A percentile compares a stretch with the other conserved stretches of the same genome.
These are phyloP conservation scores for Saccharomyces hybrid DNA, from an alignment of 1,139 yeast genomes.

Conservation along the genomic window DNA sequence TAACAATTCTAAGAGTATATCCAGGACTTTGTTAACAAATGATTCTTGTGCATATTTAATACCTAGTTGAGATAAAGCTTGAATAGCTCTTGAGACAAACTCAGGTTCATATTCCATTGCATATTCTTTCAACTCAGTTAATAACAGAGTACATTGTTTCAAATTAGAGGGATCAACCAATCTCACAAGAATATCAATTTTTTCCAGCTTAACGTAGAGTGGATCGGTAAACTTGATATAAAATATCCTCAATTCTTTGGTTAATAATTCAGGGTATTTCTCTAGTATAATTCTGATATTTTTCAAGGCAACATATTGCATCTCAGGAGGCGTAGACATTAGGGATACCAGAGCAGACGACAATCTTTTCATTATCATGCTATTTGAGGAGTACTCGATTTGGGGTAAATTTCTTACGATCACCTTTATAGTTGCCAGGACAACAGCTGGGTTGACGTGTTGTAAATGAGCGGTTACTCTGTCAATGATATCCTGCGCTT, in stretches of 20 bases:
- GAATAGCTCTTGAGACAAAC: constrained; percentile 73
- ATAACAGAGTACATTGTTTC: constrained; percentile 56
- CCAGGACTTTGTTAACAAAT: constrained; percentile 51
- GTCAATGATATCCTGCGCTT: constrained; percentile 81
- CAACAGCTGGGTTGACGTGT: constrained; percentile 95
- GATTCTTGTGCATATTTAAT: constrained; percentile 52
- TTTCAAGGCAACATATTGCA: constrained; percentile 89
- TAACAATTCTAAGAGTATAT: constrained; percentile 62
- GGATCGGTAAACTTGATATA: constrained; percentile 95
- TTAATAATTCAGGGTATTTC: constrained; percentile 72
- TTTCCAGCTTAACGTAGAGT: constrained; percentile 82
- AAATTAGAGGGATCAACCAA: constrained; percentile 52
- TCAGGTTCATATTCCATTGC: constrained; percentile 92
- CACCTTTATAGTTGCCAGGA: constrained; percentile 76
- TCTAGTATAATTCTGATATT: constrained; percentile 86
- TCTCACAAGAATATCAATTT: constrained; percentile 81
- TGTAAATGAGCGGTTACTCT: constrained; percentile 92
- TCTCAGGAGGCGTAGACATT: constrained; percentile 82
- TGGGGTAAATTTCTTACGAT: constrained; percentile 64
- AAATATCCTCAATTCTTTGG: constrained; percentile 80
- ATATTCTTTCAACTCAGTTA: constrained; percentile 85
- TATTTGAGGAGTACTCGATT: constrained; percentile 25
- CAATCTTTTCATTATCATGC: constrained; percentile 48
- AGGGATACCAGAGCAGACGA: constrained; percentile 90
- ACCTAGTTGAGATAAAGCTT: constrained; percentile 84